A percentile compares a stretch with the other conserved stretches of the same genome.
These are phyloP conservation scores for Aspergillus persii DNA, from an alignment of 2,329 filamentous ascomycete species.

Conservation along the genomic window DNA sequence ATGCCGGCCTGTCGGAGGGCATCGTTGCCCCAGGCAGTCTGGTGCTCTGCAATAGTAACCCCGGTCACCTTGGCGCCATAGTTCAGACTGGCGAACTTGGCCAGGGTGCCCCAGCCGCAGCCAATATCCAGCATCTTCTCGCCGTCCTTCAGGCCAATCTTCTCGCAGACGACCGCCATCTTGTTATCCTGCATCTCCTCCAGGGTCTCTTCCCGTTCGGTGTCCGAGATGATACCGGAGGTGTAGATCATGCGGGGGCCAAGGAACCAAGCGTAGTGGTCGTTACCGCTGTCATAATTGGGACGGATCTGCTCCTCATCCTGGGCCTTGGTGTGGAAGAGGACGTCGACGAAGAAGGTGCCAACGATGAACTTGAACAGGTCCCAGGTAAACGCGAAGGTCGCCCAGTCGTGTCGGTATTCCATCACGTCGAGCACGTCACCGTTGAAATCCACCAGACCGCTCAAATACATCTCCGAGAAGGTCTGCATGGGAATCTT, in stretches of 20 bases:
- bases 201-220: conserved; percentile 28
- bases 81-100: conserved; percentile 79
- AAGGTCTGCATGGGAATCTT: conserved; percentile 30
- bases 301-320: conserved; percentile 34
- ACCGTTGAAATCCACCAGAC: conserved; percentile 34
- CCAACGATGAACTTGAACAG: conserved; percentile 33
- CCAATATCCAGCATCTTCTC: conserved; percentile 83
- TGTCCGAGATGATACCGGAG: conserved; percentile 31
- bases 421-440: conserved; percentile 33
- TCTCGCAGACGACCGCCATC: conserved; percentile 82
- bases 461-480: conserved; percentile 30
- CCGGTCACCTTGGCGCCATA: conserved; percentile 68
- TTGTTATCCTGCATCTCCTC: conserved; percentile 73
- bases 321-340: conserved; percentile 29
- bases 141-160: conserved; percentile 73
- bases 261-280: conserved; percentile 35
- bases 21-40: conserved; percentile 86
- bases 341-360: conserved; percentile 26
- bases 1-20: conserved; percentile 74
- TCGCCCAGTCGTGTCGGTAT: conserved; percentile 35
- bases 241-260: conserved; percentile 38
- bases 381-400: conserved; percentile 28
- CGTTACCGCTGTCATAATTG: conserved; percentile 34
- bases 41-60: conserved; percentile 82
- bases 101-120: conserved; percentile 88